These are phyloP conservation scores for Claviceps sp. DNA, from an alignment of 2,329 filamentous ascomycete species.

Conservation along the genomic window DNA sequence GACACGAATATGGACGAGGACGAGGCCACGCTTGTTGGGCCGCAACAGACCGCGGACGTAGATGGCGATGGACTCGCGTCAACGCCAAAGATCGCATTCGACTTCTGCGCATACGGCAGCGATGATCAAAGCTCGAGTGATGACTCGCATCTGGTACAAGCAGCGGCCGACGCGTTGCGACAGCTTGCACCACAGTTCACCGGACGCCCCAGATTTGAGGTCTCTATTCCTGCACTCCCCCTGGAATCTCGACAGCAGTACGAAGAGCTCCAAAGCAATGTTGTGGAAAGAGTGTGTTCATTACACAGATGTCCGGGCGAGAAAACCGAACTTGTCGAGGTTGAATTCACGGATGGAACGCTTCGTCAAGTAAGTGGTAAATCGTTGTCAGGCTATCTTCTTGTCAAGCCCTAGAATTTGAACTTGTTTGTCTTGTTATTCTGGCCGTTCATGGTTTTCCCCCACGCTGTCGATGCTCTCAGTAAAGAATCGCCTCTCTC, in stretches of 20 bases:
- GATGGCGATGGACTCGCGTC: neutral
- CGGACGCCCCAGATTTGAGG: constrained; percentile 12
- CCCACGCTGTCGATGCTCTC: too few relatives aligned
- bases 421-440: too few relatives aligned
- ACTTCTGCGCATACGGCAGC: constrained; percentile 4
- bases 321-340: constrained; percentile 17
- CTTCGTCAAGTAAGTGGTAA: constrained; percentile 24
- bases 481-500: too few relatives aligned
- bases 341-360: constrained; percentile 34
- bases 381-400: neutral
- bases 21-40: neutral
- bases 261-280: constrained; percentile 18
- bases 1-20: constrained; percentile 10
- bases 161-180: neutral
- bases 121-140: constrained; percentile 1
- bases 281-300: constrained; percentile 23
- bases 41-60: neutral
- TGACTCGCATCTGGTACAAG: neutral
- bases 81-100: constrained; percentile 7
- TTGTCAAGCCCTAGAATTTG: too few relatives aligned
- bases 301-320: constrained; percentile 14
- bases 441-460: too few relatives aligned
- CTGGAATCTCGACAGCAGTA: constrained; percentile 18
- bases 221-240: constrained; percentile 17
- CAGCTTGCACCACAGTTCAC: neutral